These are phyloP conservation scores for Lunularia cruciata DNA, from an alignment of 225 moss, liverwort and hornwort genomes.

Conservation along the genomic window DNA sequence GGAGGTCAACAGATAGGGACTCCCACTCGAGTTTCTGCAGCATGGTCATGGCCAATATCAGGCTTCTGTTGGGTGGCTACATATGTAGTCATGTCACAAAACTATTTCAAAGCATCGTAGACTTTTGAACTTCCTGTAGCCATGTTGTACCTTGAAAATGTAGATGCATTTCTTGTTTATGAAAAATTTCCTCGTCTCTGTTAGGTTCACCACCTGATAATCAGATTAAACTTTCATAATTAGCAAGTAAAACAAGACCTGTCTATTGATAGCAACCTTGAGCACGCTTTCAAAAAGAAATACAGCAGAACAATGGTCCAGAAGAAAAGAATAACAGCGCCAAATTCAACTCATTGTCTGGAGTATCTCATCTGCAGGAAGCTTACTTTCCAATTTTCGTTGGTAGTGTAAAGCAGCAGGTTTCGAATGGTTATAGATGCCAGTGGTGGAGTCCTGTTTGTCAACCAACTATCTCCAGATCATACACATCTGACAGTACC, in stretches of 20 bases:
- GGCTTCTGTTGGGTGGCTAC: background rate
- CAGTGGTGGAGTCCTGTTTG: conserved; percentile 88
- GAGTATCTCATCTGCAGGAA: background rate
- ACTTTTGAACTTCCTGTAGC: background rate
- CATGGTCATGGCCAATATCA: background rate
- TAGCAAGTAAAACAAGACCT: background rate
- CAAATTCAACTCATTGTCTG: background rate
- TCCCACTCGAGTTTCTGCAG: conserved; percentile 95
- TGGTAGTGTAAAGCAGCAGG: conserved; percentile 82
- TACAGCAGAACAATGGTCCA: no score
- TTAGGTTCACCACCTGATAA: conserved; percentile 83
- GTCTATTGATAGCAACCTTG: no score
- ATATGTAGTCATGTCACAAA: background rate
- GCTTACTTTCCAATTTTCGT: conserved; percentile 85
- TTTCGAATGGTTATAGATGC: conserved; percentile 92
- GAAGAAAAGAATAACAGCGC: background rate
- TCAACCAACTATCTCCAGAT: conserved; percentile 16
- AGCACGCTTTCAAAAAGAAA: no score
- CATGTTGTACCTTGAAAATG: conserved; percentile 68
- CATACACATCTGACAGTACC: background rate
- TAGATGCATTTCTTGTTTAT: conserved; percentile 74
- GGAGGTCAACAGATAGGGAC: conserved; percentile 84
- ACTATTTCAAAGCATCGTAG: background rate
- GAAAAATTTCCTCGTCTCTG: conserved; percentile 81
- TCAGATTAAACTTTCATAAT: no score